Evolutionary conservation across 2,329 filamentous ascomycete genomes (phyloP), one percentile per base, ranked within the genome.

Genomic region (Cytospora mali): DNA sequence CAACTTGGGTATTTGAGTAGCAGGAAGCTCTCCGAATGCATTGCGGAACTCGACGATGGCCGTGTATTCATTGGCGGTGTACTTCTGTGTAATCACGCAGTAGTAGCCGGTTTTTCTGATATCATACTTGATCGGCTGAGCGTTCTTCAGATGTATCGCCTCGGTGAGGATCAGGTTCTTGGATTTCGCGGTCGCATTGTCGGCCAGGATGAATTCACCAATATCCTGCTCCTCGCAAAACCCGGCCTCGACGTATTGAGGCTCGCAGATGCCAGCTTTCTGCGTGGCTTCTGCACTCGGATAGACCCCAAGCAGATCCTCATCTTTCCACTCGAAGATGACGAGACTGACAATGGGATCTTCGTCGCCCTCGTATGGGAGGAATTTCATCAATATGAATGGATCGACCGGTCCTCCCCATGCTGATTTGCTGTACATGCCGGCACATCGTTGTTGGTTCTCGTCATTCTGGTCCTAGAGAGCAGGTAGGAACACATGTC

Each of bases 31-130:
- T 73, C 95, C 95, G 73, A 96, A 99, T 3, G 95, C 91, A 76
- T 99, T 98, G 66, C 93, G 88, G 76, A 98, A 99, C 71, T 95
- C 93, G 50, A 95, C 89, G 16, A 95, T 85, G 9, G 90, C 93
- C 53, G 82, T 84, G 73, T 96, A 99, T 51, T 91, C 82, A 23
- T 84, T 80, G 0, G 83, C 80, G 28, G 83, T 86, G 73, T 87
- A 94, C 25, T 84, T 84, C 67, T 87, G 88, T 1, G 92, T 95
- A 58, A 91, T 87, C 64, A 99, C 89, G 71, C 95, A 99, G 76
- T 97, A 99, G 77, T 97, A 99, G 29, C 95, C 95, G 0, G 95
- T 99, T 75, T 92, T 92, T 71, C 88, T 88, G 70, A 97, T 88
- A 6, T 86, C 82, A 74, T 98, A 99, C 66, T 92, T 91, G 74